Evolutionary conservation across 352 stramenopile genomes (phyloP).

Genomic region (Phytopythium mirpurense): DNA sequence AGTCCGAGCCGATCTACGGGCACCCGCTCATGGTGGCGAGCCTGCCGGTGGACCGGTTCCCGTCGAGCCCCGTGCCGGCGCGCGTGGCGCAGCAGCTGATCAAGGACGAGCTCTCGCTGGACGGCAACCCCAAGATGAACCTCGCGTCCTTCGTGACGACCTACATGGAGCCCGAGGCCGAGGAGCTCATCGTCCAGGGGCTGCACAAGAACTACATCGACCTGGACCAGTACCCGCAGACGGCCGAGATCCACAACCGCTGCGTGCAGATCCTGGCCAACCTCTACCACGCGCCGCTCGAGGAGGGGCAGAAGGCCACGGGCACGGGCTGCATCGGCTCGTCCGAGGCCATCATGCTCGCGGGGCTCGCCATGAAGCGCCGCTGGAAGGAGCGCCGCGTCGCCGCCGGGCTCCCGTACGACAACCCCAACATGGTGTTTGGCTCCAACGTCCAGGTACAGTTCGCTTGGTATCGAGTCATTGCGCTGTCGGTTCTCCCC

Average conservation of each 20-base stretch:
- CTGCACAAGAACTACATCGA: slow-evolving; percentile 93
- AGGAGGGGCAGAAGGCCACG: slow-evolving; percentile 45
- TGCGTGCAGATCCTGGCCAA: slow-evolving; percentile 92
- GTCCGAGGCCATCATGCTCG: slow-evolving; percentile 91
- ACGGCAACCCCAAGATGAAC: slow-evolving; percentile 90
- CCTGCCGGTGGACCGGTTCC: slow-evolving; percentile 60
- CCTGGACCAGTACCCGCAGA: slow-evolving; percentile 90
- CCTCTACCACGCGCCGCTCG: slow-evolving; percentile 81
- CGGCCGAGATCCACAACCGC: slow-evolving; percentile 91
- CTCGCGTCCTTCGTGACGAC: slow-evolving; percentile 90
- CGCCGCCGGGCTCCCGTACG: slow-evolving; percentile 63
- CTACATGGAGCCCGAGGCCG: slow-evolving; percentile 89
- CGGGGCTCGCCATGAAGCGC: slow-evolving; percentile 89
- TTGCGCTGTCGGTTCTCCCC: not conserved
- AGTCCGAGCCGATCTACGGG: slow-evolving; percentile 68
- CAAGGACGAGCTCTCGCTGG: slow-evolving; percentile 86
- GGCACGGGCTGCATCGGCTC: slow-evolving; percentile 90
- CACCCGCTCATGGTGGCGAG: slow-evolving; percentile 76
- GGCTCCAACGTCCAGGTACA: slow-evolving; percentile 80
- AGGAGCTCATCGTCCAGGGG: slow-evolving; percentile 87
- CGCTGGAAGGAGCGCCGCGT: slow-evolving; percentile 86
- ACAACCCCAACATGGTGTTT: slow-evolving; percentile 92
- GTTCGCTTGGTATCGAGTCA: not conserved
- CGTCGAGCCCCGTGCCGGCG: slow-evolving; percentile 58
- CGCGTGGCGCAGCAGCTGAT: slow-evolving; percentile 85